These are phyloP conservation scores for Eucalyptus fibrosa DNA, from an alignment of 345 rosid genomes.

Conservation along the genomic window DNA sequence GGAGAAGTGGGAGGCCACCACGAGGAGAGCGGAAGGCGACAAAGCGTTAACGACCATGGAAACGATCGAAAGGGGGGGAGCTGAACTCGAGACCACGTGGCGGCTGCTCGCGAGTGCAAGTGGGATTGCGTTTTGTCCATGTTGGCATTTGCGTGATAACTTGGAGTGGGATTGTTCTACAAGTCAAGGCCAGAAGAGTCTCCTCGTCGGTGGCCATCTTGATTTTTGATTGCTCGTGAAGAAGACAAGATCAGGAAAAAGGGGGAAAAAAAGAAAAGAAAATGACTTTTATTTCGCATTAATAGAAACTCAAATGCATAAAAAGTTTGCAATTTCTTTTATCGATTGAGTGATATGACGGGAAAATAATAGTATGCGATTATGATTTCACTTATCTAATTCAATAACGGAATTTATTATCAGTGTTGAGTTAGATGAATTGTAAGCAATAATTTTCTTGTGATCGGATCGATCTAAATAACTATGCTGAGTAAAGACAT, in stretches of 20 bases:
- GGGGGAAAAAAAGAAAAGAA: not conserved
- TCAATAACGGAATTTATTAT: not conserved
- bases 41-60: constrained; percentile 13
- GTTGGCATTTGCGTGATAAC: not conserved
- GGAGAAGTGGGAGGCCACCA: constrained; percentile 29
- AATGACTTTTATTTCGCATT: not conserved
- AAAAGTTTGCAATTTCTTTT: not conserved
- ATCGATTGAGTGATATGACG: fast-evolving
- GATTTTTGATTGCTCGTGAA: not conserved
- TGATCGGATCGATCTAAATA: fast-evolving
- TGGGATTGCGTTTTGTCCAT: not conserved
- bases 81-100: not conserved
- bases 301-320: not conserved
- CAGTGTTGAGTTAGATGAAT: fast-evolving
- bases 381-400: not conserved
- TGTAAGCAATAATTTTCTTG: not conserved
- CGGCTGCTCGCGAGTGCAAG: not conserved
- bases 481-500: not conserved
- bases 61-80: not conserved
- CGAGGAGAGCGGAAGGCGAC: not conserved
- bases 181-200: not conserved
- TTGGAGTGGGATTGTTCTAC: not conserved
- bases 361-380: fast-evolving
- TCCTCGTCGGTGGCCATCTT: not conserved
- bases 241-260: not conserved